Evolutionary conservation across 805 yeast species (phyloP), one percentile per base, ranked within the genome.

Genomic region (Huiozyma naganishii): DNA sequence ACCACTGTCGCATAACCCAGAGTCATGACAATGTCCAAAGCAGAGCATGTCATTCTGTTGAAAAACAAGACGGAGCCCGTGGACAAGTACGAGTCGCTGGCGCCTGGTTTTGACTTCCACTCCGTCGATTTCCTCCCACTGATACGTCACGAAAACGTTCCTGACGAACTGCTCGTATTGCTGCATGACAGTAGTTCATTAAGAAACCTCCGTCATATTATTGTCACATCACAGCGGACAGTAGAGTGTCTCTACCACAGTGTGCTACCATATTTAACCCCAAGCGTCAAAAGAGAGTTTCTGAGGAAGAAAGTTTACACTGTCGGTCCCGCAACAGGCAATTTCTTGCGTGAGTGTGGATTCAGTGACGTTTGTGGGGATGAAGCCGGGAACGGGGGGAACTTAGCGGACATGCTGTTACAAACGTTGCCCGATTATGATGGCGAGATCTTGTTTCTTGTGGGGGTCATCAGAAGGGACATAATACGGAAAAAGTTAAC

Each of bases 151-250:
- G 68, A 72, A 0, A 79, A 76, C 39, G 37, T 35, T 6, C 69
- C 75, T 8, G 51, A 57, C 0, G 67, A 63, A 10, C 72, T 83
- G 4, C 55, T 69, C 3, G 48, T 53, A 0, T 70, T 71, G 41
- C 63, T 87, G 8, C 54, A 54, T 2, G 68, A 77, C 5, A 54
- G 55, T 0, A 66, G 64, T 7, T 77, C 75, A 47, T 46, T 73
- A 0, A 39, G 53, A 1, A 52, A 62, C 0, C 65, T 70, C 29
- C 69, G 72, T 36, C 74, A 79, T 0, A 62, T 87, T 33, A 81
- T 90, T 7, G 78, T 90, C 4, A 89, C 97, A 0, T 83, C 95
- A 1, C 97, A 90, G 58, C 63, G 97, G 50, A 95, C 96, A 1
- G 95, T 89, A 0, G 96, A 89, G 52, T 80, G 86, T 5, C 61